phyloP scores from a whole-genome alignment of 78 protist genomes.

The Cavenderia fasciculata region DNA sequence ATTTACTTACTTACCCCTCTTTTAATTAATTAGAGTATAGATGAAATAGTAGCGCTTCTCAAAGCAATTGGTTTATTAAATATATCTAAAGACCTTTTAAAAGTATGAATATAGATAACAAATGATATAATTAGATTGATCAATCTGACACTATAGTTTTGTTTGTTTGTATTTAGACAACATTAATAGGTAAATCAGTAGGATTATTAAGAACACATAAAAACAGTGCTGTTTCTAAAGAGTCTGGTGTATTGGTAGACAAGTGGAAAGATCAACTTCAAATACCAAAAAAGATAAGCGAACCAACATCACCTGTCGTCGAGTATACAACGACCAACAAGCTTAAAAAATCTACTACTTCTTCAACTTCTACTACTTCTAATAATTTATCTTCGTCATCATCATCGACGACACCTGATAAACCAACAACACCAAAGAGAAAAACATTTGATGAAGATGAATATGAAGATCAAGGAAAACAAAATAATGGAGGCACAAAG shows the following conservation, averaged over 20 bases:
- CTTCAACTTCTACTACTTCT: neutral
- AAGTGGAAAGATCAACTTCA: slow-evolving; percentile 23
- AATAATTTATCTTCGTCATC: neutral
- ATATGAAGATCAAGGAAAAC: neutral
- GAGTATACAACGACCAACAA: neutral
- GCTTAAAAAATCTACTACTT: neutral
- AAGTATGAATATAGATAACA: neutral
- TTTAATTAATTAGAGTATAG: neutral
- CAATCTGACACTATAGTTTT: neutral
- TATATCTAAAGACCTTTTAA: slow-evolving; percentile 23
- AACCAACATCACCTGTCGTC: neutral
- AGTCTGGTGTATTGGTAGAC: neutral
- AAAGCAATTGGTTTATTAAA: neutral
- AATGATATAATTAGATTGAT: neutral
- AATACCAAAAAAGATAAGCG: neutral
- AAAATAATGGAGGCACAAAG: neutral
- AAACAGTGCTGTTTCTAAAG: neutral
- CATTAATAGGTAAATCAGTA: slow-evolving; percentile 49
- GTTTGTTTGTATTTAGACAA: neutral
- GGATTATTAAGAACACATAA: slow-evolving; percentile 33
- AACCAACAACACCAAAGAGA: neutral
- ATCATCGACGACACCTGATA: neutral
- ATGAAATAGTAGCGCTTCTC: neutral
- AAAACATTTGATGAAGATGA: neutral
- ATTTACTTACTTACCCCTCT: neutral